phyloP scores from a whole-genome alignment of 441 rosid genomes.

The Erodium chrysanthum region DNA sequence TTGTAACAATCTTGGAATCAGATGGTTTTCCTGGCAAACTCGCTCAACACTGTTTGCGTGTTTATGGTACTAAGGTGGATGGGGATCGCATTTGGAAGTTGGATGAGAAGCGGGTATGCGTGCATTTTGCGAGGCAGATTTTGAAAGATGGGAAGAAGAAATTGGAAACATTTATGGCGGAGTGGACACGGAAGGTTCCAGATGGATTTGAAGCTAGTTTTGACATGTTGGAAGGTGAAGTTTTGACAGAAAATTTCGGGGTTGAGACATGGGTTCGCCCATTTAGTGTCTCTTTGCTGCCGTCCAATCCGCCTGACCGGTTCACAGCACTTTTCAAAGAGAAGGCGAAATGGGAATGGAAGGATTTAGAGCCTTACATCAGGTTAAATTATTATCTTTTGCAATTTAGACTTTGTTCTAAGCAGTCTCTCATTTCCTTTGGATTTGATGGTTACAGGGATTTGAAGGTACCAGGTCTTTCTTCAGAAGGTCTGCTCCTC shows the following conservation, averaged over 20 bases:
- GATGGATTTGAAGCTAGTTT: slow-evolving; percentile 53
- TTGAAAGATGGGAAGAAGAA: slow-evolving; percentile 53
- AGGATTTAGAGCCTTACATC: slow-evolving; percentile 74
- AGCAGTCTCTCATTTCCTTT: background rate
- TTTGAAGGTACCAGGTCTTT: slow-evolving; percentile 67
- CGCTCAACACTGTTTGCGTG: slow-evolving; percentile 48
- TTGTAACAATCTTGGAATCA: slow-evolving; percentile 38
- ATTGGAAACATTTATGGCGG: slow-evolving; percentile 51
- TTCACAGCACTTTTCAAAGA: slow-evolving; percentile 56
- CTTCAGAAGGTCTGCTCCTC: slow-evolving; percentile 72
- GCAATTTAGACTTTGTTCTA: background rate
- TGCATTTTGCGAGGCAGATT: slow-evolving; percentile 60
- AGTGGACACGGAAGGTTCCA: slow-evolving; percentile 58
- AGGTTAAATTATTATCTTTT: slow-evolving; percentile 31
- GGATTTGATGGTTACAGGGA: slow-evolving; percentile 39
- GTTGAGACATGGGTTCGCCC: slow-evolving; percentile 57
- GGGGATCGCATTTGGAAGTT: slow-evolving; percentile 42
- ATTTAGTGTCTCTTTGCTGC: slow-evolving; percentile 56
- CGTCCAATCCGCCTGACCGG: slow-evolving; percentile 61
- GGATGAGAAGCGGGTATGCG: slow-evolving; percentile 54
- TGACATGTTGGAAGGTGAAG: slow-evolving; percentile 79
- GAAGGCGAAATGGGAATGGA: slow-evolving; percentile 75
- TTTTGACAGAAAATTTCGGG: slow-evolving; percentile 66
- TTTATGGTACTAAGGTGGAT: slow-evolving; percentile 43
- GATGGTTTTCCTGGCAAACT: slow-evolving; percentile 57